Evolutionary conservation across 2,329 filamentous ascomycete species (phyloP).

Genomic region (Aspergillus costaricaensis): DNA sequence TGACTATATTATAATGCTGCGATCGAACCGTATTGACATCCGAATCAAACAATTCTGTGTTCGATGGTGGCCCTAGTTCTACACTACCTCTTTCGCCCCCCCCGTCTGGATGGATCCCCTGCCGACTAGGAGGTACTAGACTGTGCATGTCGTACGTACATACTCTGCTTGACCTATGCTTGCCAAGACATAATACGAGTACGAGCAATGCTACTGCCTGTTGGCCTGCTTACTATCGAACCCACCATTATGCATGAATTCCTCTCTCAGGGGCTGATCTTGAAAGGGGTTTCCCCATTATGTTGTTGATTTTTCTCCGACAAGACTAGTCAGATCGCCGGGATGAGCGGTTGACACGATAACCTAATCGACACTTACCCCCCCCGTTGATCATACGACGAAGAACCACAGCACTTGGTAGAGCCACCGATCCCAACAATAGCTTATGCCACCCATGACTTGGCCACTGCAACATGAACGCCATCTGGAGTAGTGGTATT

Average conservation of each 20-base stretch:
- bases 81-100: background rate
- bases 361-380: no score
- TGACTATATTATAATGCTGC: background rate
- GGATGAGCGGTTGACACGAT: background rate
- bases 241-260: background rate
- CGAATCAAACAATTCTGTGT: background rate
- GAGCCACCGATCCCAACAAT: background rate
- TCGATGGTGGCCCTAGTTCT: background rate
- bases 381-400: constrained; percentile 1
- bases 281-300: background rate
- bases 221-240: background rate
- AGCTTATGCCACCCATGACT: background rate
- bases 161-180: background rate
- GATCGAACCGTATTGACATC: no score
- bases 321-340: background rate
- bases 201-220: background rate
- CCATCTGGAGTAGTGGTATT: background rate
- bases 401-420: background rate
- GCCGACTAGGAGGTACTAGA: constrained; percentile 3
- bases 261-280: constrained; percentile 3
- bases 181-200: constrained; percentile 9
- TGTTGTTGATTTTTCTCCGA: background rate
- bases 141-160: constrained; percentile 2
- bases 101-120: background rate
- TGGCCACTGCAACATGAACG: background rate